Percentiles rank a stretch among this genome's conserved stretches.
Conservation (phyloP, 495 filamentous ascomycete species). For the Penicillium odoratum region DNA sequence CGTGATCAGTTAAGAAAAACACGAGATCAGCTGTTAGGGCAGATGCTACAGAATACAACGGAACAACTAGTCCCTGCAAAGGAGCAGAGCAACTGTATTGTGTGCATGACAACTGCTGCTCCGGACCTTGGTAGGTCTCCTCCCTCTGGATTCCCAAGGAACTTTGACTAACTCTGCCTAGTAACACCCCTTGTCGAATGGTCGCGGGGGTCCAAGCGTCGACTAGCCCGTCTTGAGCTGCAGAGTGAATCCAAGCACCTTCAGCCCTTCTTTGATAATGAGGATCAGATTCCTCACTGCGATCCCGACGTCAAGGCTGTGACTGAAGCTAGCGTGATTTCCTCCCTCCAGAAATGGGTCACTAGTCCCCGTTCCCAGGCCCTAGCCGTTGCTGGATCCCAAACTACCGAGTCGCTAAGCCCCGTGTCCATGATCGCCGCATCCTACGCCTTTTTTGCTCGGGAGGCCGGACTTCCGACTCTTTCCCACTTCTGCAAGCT, state of each 20-base stretch:
- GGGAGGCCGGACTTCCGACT: conserved; percentile 37
- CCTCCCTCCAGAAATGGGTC: conserved; percentile 41
- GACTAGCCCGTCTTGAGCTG: conserved; percentile 41
- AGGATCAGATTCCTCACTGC: conserved; percentile 38
- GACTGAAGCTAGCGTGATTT: conserved; percentile 35
- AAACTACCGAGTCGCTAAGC: conserved; percentile 26
- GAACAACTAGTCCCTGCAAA: conserved; percentile 28
- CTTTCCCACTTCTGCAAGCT: conserved; percentile 47
- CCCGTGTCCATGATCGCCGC: conserved; percentile 42
- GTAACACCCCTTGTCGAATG: conserved; percentile 35
- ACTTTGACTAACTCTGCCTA: conserved; percentile 18
- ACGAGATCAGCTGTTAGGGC: conserved; percentile 27
- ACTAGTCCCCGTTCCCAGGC: conserved; percentile 39
- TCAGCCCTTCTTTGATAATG: conserved; percentile 43
- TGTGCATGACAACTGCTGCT: conserved; percentile 37
- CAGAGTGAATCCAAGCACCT: conserved; percentile 45
- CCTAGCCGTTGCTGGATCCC: conserved; percentile 39
- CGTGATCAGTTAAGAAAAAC: conserved; percentile 28
- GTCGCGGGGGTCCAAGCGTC: conserved; percentile 37
- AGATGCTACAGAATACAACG: conserved; percentile 29
- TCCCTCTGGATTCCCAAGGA: neutral
- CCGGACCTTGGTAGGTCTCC: conserved; percentile 37
- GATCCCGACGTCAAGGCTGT: conserved; percentile 33
- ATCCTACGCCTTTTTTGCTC: conserved; percentile 37
- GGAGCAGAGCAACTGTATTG: conserved; percentile 34